Conservation (phyloP, 2,329 filamentous ascomycete genomes). For the Fusarium sp. region DNA sequence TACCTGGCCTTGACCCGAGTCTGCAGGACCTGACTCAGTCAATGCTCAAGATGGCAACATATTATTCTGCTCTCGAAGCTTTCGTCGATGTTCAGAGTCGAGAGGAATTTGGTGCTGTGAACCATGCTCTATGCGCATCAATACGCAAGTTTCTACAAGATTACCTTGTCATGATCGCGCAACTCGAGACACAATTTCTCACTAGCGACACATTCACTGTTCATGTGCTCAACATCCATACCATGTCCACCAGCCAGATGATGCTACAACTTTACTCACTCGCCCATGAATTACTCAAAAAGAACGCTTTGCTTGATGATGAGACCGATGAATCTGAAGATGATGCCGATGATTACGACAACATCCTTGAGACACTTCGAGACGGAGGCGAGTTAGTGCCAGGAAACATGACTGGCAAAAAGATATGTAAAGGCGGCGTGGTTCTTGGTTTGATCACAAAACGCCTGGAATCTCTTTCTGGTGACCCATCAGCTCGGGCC, state of each 20-base stretch:
- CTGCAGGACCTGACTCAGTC: conserved; percentile 86
- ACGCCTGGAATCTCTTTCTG: conserved; percentile 88
- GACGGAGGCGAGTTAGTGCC: conserved; percentile 86
- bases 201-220: conserved; percentile 91
- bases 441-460: conserved; percentile 90
- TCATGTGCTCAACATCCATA: conserved; percentile 92
- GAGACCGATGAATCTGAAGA: conserved; percentile 79
- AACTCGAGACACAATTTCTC: conserved; percentile 92
- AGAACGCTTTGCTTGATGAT: conserved; percentile 88
- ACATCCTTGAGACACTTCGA: conserved; percentile 89
- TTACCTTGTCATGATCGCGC: conserved; percentile 91
- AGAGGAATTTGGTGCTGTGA: conserved; percentile 93
- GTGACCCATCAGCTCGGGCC: conserved; percentile 87
- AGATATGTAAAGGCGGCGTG: conserved; percentile 95
- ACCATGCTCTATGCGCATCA: conserved; percentile 95
- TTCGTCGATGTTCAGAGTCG: conserved; percentile 96
- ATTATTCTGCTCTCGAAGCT: conserved; percentile 90
- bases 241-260: conserved; percentile 89
- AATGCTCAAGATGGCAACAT: conserved; percentile 94
- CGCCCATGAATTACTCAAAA: conserved; percentile 86
- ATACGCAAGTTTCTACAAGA: conserved; percentile 93
- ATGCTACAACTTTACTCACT: conserved; percentile 90
- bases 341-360: conserved; percentile 87
- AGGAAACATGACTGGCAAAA: conserved; percentile 85
- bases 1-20: conserved; percentile 89